Evolutionary conservation across 2,329 filamentous ascomycete species (phyloP).

Genomic region (Huntiella moniliformis): DNA sequence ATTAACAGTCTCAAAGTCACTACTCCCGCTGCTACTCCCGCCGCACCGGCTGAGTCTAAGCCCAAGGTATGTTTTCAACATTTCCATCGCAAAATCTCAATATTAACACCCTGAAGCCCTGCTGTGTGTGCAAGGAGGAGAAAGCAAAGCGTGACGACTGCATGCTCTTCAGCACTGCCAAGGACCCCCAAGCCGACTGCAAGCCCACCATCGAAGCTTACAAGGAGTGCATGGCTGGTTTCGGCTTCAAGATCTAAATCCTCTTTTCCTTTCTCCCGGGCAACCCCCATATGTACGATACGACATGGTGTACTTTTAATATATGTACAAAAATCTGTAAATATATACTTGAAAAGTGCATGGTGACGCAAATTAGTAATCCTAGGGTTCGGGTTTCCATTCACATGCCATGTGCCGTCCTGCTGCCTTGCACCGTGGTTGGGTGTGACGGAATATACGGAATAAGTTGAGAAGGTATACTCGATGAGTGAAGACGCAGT

Average conservation of each 20-base stretch:
- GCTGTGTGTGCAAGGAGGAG: conserved; percentile 94
- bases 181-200: conserved; percentile 72
- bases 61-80: conserved; percentile 10
- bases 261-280: not conserved
- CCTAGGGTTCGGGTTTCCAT: not conserved
- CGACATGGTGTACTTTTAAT: too few relatives aligned
- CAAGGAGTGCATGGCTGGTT: conserved; percentile 79
- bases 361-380: not conserved
- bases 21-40: conserved; percentile 1
- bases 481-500: too few relatives aligned
- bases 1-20: not conserved
- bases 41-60: conserved; percentile 9
- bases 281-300: not conserved
- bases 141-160: conserved; percentile 89
- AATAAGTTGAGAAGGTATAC: too few relatives aligned
- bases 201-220: conserved; percentile 68
- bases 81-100: not conserved
- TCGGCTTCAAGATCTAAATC: conserved; percentile 56
- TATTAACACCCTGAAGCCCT: conserved; percentile 43
- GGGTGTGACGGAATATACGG: too few relatives aligned
- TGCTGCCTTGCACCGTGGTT: too few relatives aligned
- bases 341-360: too few relatives aligned
- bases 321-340: too few relatives aligned
- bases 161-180: conserved; percentile 86
- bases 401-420: too few relatives aligned